Percentiles rank a stretch among this genome's conserved stretches.
These are phyloP conservation scores for Panicum miliaceum DNA, from an alignment of 176 grass and related monocot species.

Conservation along the genomic window DNA sequence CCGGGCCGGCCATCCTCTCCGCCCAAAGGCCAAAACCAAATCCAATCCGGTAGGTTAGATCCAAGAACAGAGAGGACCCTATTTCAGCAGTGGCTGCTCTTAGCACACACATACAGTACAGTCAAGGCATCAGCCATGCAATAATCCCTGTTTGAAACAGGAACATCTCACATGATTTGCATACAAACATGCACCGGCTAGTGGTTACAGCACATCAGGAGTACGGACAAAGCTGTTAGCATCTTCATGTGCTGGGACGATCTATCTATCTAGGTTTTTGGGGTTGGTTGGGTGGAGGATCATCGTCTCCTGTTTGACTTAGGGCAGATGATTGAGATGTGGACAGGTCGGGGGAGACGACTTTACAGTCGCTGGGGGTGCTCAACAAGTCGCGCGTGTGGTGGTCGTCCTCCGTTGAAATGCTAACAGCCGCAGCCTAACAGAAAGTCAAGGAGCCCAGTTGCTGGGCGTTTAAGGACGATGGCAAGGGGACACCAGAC, in stretches of 20 bases:
- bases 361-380: conserved; percentile 21
- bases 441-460: conserved; percentile 21
- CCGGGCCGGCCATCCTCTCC: neutral
- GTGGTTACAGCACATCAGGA: neutral
- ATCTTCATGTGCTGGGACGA: neutral
- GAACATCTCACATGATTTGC: neutral
- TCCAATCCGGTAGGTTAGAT: neutral
- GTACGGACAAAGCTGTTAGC: conserved; percentile 31
- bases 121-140: neutral
- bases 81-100: neutral
- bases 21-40: neutral
- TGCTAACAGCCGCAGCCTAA: conserved; percentile 28
- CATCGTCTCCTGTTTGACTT: conserved; percentile 24
- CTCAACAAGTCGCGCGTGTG: neutral
- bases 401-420: neutral
- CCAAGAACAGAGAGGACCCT: neutral
- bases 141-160: neutral
- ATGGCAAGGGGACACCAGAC: neutral
- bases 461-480: neutral
- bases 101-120: neutral
- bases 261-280: conserved; percentile 17
- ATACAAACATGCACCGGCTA: neutral
- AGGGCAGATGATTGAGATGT: conserved; percentile 35
- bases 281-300: conserved; percentile 10
- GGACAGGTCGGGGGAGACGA: neutral